A percentile compares a stretch with the other conserved stretches of the same genome.
phyloP scores from a whole-genome alignment of 192 early-diverging fungal species.

The Globomyces pollinis-pini region DNA sequence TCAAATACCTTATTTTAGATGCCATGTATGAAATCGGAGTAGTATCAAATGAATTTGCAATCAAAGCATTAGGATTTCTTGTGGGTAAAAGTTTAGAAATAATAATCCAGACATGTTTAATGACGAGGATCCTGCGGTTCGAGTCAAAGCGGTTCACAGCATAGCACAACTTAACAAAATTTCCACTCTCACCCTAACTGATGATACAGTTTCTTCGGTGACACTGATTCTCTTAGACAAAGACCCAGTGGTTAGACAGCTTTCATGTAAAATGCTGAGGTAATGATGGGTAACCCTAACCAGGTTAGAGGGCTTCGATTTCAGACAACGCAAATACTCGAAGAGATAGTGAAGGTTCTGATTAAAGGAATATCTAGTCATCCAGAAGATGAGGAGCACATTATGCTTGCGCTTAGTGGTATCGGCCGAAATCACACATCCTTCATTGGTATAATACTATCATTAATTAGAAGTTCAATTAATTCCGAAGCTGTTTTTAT shows the following conservation, averaged over 20 bases:
- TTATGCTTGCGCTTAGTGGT: constrained; percentile 57
- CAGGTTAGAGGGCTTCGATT: constrained; percentile 44
- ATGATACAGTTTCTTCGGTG: constrained; percentile 67
- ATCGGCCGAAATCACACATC: constrained; percentile 54
- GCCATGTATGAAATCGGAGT: constrained; percentile 73
- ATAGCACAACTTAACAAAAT: constrained; percentile 62
- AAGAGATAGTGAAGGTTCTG: constrained; percentile 50
- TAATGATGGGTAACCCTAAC: constrained; percentile 33
- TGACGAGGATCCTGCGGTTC: constrained; percentile 83
- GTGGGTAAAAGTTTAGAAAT: constrained; percentile 44
- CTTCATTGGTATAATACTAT: constrained; percentile 18
- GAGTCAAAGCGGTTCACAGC: constrained; percentile 70
- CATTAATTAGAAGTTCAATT: constrained; percentile 23
- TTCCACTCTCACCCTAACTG: constrained; percentile 48
- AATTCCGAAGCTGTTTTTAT: constrained; percentile 49
- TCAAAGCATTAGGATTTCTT: constrained; percentile 69
- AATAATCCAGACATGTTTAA: constrained; percentile 98
- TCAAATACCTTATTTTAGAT: constrained; percentile 41
- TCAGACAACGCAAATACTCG: constrained; percentile 29
- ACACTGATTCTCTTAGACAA: constrained; percentile 74
- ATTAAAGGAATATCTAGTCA: constrained; percentile 55
- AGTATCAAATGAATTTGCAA: constrained; percentile 60
- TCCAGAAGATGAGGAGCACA: constrained; percentile 58
- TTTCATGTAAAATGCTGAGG: constrained; percentile 68
- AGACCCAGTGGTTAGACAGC: constrained; percentile 50